phyloP scores from a whole-genome alignment of 2,329 filamentous ascomycete species.

The Xylariaceae sp. region DNA sequence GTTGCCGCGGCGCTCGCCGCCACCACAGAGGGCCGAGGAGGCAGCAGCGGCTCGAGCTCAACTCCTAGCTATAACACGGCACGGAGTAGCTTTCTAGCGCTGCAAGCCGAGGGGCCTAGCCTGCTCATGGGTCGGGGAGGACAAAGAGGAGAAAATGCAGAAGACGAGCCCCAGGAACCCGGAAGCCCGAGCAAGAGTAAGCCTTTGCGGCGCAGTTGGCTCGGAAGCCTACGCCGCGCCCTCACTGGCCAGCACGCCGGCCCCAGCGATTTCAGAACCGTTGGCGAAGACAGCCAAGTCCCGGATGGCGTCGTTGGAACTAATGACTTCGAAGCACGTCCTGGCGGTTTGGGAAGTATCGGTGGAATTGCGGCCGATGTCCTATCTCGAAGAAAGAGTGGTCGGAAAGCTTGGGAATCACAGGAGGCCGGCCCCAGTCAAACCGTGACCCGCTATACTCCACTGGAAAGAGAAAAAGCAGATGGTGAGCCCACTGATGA shows the following conservation, averaged over 20 bases:
- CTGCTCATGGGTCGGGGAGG: slow-evolving; percentile 37
- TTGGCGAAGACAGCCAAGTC: slow-evolving; percentile 27
- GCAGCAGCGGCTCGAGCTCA: slow-evolving; percentile 35
- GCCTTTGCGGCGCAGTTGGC: slow-evolving; percentile 52
- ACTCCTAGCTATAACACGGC: slow-evolving; percentile 47
- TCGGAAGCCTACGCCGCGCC: slow-evolving; percentile 62
- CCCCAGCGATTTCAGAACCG: slow-evolving; percentile 25
- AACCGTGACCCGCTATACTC: slow-evolving; percentile 28
- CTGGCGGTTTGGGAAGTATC: slow-evolving; percentile 34
- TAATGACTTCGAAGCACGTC: slow-evolving; percentile 40
- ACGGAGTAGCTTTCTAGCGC: slow-evolving; percentile 44
- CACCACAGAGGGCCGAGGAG: slow-evolving; percentile 27
- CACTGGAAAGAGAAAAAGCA: slow-evolving; percentile 3
- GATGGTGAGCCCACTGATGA: slow-evolving; percentile 57
- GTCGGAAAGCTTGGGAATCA: slow-evolving; percentile 49
- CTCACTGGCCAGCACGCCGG: slow-evolving; percentile 44
- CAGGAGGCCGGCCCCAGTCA: slow-evolving; percentile 31
- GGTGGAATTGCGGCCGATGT: slow-evolving; percentile 40
- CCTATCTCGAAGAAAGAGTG: slow-evolving; percentile 50
- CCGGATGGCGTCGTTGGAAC: slow-evolving; percentile 33
- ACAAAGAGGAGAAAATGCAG: slow-evolving; percentile 21
- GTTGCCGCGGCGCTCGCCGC: slow-evolving; percentile 27
- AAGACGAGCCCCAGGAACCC: slow-evolving; percentile 31
- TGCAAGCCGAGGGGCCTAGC: slow-evolving; percentile 49
- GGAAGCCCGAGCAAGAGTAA: slow-evolving; percentile 55